These are phyloP conservation scores for Lonicera japonica DNA, from an alignment of 129 eudicot species.

Conservation along the genomic window DNA sequence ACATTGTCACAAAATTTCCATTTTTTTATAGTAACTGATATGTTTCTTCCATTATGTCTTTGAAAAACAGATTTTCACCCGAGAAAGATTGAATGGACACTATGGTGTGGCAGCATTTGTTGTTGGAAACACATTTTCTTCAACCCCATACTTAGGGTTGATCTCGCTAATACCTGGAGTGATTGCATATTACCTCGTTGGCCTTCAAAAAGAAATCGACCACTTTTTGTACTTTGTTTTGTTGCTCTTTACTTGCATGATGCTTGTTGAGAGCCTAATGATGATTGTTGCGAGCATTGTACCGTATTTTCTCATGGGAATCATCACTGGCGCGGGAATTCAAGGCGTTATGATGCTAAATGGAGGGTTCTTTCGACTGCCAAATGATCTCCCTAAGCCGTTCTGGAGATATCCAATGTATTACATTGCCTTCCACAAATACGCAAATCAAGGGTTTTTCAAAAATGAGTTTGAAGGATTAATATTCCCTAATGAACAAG, in stretches of 20 bases:
- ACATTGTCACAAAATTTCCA: neutral
- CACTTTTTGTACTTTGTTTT: constrained; percentile 41
- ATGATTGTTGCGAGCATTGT: constrained; percentile 55
- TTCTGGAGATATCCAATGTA: constrained; percentile 40
- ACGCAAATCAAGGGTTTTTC: constrained; percentile 28
- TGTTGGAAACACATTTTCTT: constrained; percentile 46
- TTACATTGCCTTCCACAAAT: constrained; percentile 41
- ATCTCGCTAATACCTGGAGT: constrained; percentile 42
- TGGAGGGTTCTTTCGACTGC: constrained; percentile 40
- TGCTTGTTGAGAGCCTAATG: constrained; percentile 64
- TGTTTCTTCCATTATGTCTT: neutral
- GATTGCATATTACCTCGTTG: constrained; percentile 45
- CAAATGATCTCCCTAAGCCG: constrained; percentile 31
- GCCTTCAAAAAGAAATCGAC: constrained; percentile 38
- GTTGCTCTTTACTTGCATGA: constrained; percentile 34
- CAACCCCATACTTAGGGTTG: constrained; percentile 40
- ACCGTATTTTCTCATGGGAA: constrained; percentile 55
- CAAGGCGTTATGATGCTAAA: constrained; percentile 37
- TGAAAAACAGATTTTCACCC: constrained; percentile 31
- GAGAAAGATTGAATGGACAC: constrained; percentile 74
- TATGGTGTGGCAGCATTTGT: constrained; percentile 42
- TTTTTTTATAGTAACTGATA: neutral
- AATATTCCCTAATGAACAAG: constrained; percentile 12
- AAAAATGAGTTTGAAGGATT: constrained; percentile 44
- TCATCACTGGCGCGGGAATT: constrained; percentile 40